These are phyloP conservation scores for Acer negundo DNA, from an alignment of 345 rosid species.

Conservation along the genomic window DNA sequence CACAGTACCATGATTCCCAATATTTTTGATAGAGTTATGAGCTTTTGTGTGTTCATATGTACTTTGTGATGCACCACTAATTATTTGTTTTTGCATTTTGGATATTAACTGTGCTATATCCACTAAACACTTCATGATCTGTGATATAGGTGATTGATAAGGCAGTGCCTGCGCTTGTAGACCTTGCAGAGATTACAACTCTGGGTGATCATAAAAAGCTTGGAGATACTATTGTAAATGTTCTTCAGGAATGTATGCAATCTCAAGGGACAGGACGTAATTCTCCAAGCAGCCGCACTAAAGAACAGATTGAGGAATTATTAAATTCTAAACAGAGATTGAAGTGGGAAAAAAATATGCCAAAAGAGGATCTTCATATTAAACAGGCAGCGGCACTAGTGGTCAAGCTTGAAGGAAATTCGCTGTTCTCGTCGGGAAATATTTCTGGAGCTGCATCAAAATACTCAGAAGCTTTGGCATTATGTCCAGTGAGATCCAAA, in stretches of 20 bases:
- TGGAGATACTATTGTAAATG: constrained; percentile 77
- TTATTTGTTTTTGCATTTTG: neutral
- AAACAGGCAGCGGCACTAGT: constrained; percentile 95
- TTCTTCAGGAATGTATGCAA: constrained; percentile 79
- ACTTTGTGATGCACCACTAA: neutral
- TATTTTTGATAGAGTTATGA: neutral
- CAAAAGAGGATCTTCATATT: constrained; percentile 97
- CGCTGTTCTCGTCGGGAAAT: constrained; percentile 92
- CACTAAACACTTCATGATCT: constrained; percentile 13
- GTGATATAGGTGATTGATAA: constrained; percentile 63
- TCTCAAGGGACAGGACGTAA: constrained; percentile 54
- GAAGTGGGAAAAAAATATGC: constrained; percentile 93
- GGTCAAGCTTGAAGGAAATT: constrained; percentile 97
- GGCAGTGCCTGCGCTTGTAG: constrained; percentile 79
- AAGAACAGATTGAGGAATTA: constrained; percentile 74
- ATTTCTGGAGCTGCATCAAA: constrained; percentile 86
- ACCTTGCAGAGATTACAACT: constrained; percentile 77
- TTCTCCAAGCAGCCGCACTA: constrained; percentile 51
- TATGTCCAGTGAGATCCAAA: constrained; percentile 94
- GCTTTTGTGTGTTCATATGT: neutral
- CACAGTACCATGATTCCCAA: neutral
- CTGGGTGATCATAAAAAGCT: constrained; percentile 94
- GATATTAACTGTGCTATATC: neutral
- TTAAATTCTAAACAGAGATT: constrained; percentile 69
- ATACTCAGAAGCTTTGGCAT: constrained; percentile 85